Percentiles rank a stretch among this genome's conserved stretches.
phyloP scores from a whole-genome alignment of 805 yeast species.

The Barnettozyma vustinii region DNA sequence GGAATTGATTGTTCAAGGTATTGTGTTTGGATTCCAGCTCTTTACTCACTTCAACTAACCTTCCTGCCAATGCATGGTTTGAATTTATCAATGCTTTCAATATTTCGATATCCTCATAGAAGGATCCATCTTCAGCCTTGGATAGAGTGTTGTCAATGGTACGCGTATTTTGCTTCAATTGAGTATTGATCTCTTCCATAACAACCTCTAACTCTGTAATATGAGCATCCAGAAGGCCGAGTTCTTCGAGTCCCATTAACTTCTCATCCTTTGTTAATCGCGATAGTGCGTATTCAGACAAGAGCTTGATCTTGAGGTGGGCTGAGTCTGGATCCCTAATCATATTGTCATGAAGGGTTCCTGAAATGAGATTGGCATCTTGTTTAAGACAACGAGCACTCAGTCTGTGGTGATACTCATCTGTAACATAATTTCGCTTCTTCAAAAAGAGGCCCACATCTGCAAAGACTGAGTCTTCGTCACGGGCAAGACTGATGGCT shows the following conservation, averaged over 20 bases:
- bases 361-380: constrained; percentile 4
- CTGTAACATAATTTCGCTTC: background rate
- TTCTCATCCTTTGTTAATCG: constrained; percentile 8
- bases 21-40: constrained; percentile 8
- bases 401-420: constrained; percentile 2
- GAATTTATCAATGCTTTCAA: constrained; percentile 11
- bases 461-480: constrained; percentile 9
- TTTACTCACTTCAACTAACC: constrained; percentile 6
- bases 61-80: constrained; percentile 9
- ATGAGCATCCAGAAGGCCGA: constrained; percentile 7
- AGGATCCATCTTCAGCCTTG: background rate
- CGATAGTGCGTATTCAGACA: constrained; percentile 20
- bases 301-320: constrained; percentile 17
- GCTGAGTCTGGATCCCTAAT: constrained; percentile 8
- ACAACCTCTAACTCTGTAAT: constrained; percentile 7
- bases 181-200: constrained; percentile 15
- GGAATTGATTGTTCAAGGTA: constrained; percentile 15
- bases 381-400: constrained; percentile 1
- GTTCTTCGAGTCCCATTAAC: constrained; percentile 13
- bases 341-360: constrained; percentile 13
- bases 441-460: constrained; percentile 12
- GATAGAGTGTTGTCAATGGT: constrained; percentile 9
- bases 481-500: constrained; percentile 4
- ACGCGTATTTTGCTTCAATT: constrained; percentile 12
- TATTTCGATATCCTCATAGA: constrained; percentile 6